phyloP scores from a whole-genome alignment of 495 filamentous ascomycete species.

The Terfezia boudieri region DNA sequence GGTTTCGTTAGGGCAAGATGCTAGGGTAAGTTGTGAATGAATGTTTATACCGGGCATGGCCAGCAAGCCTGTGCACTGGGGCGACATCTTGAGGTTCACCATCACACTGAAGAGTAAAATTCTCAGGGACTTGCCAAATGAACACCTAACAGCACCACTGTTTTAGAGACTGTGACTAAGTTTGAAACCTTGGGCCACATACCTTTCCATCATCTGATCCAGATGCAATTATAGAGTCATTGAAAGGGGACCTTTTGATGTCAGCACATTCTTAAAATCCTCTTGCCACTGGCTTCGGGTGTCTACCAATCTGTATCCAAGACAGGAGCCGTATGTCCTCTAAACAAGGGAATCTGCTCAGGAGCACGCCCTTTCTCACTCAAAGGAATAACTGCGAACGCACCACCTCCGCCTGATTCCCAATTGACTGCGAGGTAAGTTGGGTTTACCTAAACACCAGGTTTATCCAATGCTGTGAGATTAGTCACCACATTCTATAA shows the following conservation, averaged over 20 bases:
- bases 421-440: constrained; percentile 92
- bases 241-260: constrained; percentile 62
- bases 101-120: constrained; percentile 63
- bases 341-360: constrained; percentile 82
- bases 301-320: constrained; percentile 92
- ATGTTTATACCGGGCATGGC: constrained; percentile 36
- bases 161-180: constrained; percentile 20
- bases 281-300: constrained; percentile 4
- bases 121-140: constrained; percentile 83
- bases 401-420: constrained; percentile 90
- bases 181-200: not conserved
- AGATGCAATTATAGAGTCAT: constrained; percentile 78
- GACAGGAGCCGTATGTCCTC: constrained; percentile 84
- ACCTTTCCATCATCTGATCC: constrained; percentile 84
- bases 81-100: constrained; percentile 57
- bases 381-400: constrained; percentile 87
- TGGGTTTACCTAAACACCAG: constrained; percentile 52
- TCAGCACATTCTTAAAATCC: constrained; percentile 14
- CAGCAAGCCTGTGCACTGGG: constrained; percentile 56
- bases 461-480: not conserved
- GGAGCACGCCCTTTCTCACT: constrained; percentile 72
- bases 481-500: not conserved
- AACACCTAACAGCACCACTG: constrained; percentile 29
- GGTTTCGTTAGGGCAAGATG: not conserved
- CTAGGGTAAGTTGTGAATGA: constrained; percentile 3